Evolutionary conservation across 257 asterid genomes (phyloP), one percentile per base, ranked within the genome.

Genomic region (Solanum sejunctum): DNA sequence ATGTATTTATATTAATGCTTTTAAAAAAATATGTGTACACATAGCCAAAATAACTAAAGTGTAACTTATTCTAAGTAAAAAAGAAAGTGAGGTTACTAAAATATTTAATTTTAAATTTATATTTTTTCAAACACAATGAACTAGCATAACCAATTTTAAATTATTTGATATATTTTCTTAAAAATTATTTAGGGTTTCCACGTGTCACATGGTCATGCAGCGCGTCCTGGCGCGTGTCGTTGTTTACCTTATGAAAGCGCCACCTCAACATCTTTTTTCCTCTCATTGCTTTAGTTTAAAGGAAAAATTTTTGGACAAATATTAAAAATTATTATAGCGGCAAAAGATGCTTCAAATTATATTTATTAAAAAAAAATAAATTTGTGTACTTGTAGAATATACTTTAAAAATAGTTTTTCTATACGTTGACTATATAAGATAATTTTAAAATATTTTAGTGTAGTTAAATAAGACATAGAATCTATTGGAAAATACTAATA

Each of bases 201-300:
- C 9, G 21, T 20, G 20, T 45, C 49, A 12, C 55, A 6, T 71
- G 17, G 0, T 71, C 55, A 71, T 71, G 80, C 10, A 20, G 80
- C 32, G 80, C 80, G 80, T 41, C 12, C 55, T 12, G 1, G 56
- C 80, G 56, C 80, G 80, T 73, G 43, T 1, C 23, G 1, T 8
- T 49, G 47, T 23, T 17, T 51, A 51, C 91, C 89, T 87, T 91
- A 23, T 66, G 96, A 93, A 86, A 93, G 92, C 84, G 86, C 90
- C 93, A 88, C 89, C 83, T 89, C 91, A 91, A 89, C 98, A 49
- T 61, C 57, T 52, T 13, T 9, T 51, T 52, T 16, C 64, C 11
- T 51, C 17, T 26, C 58, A 11, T 73, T 73, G 58, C 81, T 73
- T 73, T 45, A 45, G 57, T 85, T 89, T 85, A 72, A 57, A 61